Percentiles rank a stretch among this genome's conserved stretches.
phyloP scores from a whole-genome alignment of 345 rosid species.

The Clarkia xantiana region DNA sequence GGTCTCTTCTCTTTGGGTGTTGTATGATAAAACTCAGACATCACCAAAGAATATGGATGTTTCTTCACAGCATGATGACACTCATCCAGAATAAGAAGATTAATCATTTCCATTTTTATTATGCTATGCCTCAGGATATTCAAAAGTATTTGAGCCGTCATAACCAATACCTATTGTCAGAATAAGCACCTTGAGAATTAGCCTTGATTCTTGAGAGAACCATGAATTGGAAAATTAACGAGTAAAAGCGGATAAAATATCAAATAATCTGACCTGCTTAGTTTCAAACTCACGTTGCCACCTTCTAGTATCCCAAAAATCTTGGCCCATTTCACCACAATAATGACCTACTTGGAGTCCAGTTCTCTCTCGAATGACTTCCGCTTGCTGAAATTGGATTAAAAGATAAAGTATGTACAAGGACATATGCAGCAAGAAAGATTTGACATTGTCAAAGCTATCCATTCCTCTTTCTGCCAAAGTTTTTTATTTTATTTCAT shows the following conservation, averaged over 20 bases:
- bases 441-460: no score
- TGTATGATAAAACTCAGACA: slow-evolving; percentile 98
- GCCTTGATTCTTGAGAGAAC: neutral
- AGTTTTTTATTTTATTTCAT: no score
- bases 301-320: slow-evolving; percentile 78
- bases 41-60: slow-evolving; percentile 93
- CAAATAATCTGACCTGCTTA: slow-evolving; percentile 49
- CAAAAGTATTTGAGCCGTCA: slow-evolving; percentile 95
- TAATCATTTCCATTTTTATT: slow-evolving; percentile 73
- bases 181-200: slow-evolving; percentile 4
- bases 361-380: slow-evolving; percentile 74
- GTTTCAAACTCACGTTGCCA: slow-evolving; percentile 95
- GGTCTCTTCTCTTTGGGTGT: slow-evolving; percentile 83
- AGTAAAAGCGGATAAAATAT: neutral
- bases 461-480: no score
- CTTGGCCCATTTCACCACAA: slow-evolving; percentile 98
- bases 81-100: slow-evolving; percentile 89
- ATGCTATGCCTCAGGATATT: slow-evolving; percentile 96
- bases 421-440: slow-evolving; percentile 1
- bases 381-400: slow-evolving; percentile 65
- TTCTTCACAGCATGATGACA: slow-evolving; percentile 99
- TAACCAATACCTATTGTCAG: slow-evolving; percentile 60
- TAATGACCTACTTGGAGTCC: slow-evolving; percentile 71
- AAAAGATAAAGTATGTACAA: slow-evolving; percentile 9
- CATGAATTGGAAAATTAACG: neutral